Evolutionary conservation across 2,329 filamentous ascomycete genomes (phyloP), one percentile per base, ranked within the genome.

Genomic region (Ophiosphaerella narmari): DNA sequence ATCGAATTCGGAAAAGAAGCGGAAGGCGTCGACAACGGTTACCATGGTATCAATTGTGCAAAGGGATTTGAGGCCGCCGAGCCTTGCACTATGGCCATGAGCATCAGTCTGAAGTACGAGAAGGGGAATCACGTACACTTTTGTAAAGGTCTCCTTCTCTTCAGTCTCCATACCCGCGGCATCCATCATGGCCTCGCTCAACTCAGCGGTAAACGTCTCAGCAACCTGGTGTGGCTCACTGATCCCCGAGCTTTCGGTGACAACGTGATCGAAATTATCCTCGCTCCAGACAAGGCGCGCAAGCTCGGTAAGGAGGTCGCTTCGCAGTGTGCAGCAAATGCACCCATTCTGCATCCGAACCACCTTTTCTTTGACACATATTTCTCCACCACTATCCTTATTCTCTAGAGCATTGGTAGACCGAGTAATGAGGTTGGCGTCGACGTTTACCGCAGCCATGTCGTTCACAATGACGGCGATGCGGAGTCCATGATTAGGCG

Each of bases 381-480:
- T 71, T 21, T 78, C 79, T 16, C 52, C 53, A 1, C 43, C 43
- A 5, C 38, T 39, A 13, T 8, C 50, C 4, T 43, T 34, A 38
- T 57, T 64, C 7, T 12, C 43, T 5, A 39, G 49, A 23, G 60
- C 85, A 79, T 51, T 50, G 18, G 39, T 49, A 2, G 58, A 52
- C 1, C 82, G 75, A 13, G 80, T 80, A 38, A 88, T 82, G 0
- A 87, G 73, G 5, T 83, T 78, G 0, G 85, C 85, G 49, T 89
- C 85, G 57, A 88, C 82, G 57, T 88, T 88, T 43, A 88, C 59
- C 2, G 66, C 59, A 1, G 68, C 75, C 73, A 90, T 88, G 52
- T 90, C 87, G 57, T 90, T 90, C 33, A 90, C 86, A 18, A 90
- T 86, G 12, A 90, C 83, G 0, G 86, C 87, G 49, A 90, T 88